Evolutionary conservation across 495 filamentous ascomycete species (phyloP), one percentile per base, ranked within the genome.

Genomic region (Filosporella fistucella): DNA sequence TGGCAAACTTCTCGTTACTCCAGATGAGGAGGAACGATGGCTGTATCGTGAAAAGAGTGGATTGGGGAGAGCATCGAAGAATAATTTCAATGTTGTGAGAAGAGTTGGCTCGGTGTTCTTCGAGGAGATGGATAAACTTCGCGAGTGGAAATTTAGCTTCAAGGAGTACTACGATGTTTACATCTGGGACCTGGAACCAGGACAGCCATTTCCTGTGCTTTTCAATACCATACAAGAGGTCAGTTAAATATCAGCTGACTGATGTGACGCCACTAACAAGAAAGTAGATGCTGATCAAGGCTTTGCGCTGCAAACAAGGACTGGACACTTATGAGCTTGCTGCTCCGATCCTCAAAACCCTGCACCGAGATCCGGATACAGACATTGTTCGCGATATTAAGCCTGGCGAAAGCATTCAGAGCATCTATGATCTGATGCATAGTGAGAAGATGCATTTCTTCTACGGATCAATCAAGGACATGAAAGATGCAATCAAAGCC

Each of bases 81-180:
- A 68, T 22, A 61, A 66, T 34, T 77, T 68, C 68, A 49, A 62
- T 0, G 51, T 66, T 16, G 24, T 62, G 2, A 54, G 61, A 4
- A 48, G 62, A 28, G 61, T 77, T 42, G 67, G 66, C 10, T 48
- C 58, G 12, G 32, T 48, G 7, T 74, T 73, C 39, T 72, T 70
- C 33, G 61, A 68, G 3, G 51, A 61, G 34, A 63, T 70, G 34
- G 67, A 72, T 13, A 39, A 47, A 4, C 43, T 59, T 11, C 47
- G 72, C 28, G 51, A 65, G 28, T 78, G 72, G 72, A 61, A 62
- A 23, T 67, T 77, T 23, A 60, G 60, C 11, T 77, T 76, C 47
- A 61, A 68, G 21, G 67, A 73, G 18, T 75, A 71, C 48, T 71
- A 72, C 45, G 74, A 76, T 52, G 58, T 79, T 21, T 72, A 69